phyloP scores from a whole-genome alignment of 2,329 filamentous ascomycete genomes.

The Myriosclerotinia curreyana region DNA sequence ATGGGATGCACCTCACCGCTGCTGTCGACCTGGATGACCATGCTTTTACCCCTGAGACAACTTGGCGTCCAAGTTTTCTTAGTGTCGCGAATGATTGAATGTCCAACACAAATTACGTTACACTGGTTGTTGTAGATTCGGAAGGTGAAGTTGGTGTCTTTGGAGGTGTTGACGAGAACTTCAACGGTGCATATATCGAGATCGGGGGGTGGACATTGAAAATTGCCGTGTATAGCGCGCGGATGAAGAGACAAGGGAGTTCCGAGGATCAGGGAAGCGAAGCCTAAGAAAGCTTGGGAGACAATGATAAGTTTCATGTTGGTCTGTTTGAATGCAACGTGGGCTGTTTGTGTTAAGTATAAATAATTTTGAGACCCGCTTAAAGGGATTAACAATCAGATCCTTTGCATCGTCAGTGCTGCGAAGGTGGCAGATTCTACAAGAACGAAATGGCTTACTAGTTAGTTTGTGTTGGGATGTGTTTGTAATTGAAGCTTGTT shows the following conservation, averaged over 20 bases:
- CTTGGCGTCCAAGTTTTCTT: not conserved
- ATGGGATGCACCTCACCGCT: not conserved
- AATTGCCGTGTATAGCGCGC: not conserved
- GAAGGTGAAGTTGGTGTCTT: not conserved
- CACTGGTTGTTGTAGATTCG: not conserved
- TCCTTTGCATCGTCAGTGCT: too few species aligned
- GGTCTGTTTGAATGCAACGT: not conserved
- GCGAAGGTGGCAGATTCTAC: too few species aligned
- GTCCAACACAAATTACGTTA: not conserved
- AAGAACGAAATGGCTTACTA: not conserved
- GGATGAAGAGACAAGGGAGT: not conserved
- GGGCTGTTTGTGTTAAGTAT: not conserved
- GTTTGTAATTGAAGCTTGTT: not conserved
- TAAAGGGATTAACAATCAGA: not conserved
- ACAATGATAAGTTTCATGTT: not conserved
- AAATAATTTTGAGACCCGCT: not conserved
- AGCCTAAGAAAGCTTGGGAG: not conserved
- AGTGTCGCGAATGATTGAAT: not conserved
- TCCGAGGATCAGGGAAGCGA: not conserved
- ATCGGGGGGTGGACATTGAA: not conserved
- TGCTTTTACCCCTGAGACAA: not conserved
- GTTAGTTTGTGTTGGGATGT: not conserved
- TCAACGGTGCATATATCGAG: not conserved
- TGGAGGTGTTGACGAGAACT: not conserved
- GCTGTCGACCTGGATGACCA: not conserved